Conservation (phyloP, 2,329 filamentous ascomycete genomes). For the Penicillium verrucosum region DNA sequence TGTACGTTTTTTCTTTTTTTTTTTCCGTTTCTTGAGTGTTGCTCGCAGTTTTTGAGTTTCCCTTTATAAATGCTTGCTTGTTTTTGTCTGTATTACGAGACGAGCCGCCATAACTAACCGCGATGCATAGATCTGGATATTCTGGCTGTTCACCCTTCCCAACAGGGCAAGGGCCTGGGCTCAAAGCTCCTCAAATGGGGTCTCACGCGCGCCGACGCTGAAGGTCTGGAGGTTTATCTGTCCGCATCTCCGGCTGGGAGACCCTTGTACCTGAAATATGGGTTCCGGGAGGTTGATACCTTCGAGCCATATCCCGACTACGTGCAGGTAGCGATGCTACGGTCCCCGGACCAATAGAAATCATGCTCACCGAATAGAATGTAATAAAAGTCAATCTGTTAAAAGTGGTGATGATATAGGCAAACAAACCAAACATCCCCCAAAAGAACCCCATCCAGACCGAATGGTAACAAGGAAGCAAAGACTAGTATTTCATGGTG, state of each 20-base stretch:
- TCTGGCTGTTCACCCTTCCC: slow-evolving; percentile 23
- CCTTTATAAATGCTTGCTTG: background rate
- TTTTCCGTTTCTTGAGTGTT: background rate
- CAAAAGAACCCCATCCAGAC: too few species aligned
- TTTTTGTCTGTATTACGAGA: background rate
- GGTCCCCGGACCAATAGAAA: slow-evolving; percentile 3
- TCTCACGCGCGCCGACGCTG: slow-evolving; percentile 35
- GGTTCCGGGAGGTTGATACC: slow-evolving; percentile 31
- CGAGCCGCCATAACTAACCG: background rate
- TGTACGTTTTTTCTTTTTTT: slow-evolving; percentile 18
- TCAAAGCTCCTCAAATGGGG: slow-evolving; percentile 36
- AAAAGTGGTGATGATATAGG: too few species aligned
- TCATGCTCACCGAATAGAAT: background rate
- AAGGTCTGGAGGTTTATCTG: slow-evolving; percentile 36
- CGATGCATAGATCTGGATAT: slow-evolving; percentile 23
- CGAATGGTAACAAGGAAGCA: too few species aligned
- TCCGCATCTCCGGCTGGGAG: slow-evolving; percentile 36
- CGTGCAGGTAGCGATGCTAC: slow-evolving; percentile 18
- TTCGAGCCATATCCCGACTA: slow-evolving; percentile 18
- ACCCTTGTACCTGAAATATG: slow-evolving; percentile 38
- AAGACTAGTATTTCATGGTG: too few species aligned
- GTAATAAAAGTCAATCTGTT: too few species aligned
- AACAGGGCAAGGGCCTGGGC: slow-evolving; percentile 24
- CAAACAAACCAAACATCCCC: too few species aligned
- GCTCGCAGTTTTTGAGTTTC: background rate